A percentile compares a stretch with the other conserved stretches of the same genome.
Conservation (phyloP, 2,329 filamentous ascomycete species). For the Diplodia intermedia region DNA sequence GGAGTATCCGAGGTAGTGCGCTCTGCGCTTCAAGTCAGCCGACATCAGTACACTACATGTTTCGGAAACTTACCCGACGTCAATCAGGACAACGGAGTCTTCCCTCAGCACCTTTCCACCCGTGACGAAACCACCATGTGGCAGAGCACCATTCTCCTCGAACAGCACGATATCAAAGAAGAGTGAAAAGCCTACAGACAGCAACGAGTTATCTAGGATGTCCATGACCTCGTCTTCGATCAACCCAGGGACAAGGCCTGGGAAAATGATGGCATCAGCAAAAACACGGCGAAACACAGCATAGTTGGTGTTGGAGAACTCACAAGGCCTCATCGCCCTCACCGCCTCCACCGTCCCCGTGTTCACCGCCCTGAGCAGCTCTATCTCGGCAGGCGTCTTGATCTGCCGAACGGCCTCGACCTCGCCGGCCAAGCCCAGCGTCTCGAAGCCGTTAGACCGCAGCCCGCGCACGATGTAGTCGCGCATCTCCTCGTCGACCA, state of each 20-base stretch:
- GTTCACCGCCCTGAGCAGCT: constrained; percentile 66
- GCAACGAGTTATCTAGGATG: constrained; percentile 63
- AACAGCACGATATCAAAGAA: constrained; percentile 72
- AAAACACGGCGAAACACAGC: no score
- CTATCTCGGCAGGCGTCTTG: constrained; percentile 64
- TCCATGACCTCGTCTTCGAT: constrained; percentile 65
- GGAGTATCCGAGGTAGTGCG: constrained; percentile 67
- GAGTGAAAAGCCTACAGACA: constrained; percentile 61
- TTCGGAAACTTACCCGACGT: constrained; percentile 53
- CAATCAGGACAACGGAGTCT: constrained; percentile 67
- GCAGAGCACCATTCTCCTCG: constrained; percentile 61
- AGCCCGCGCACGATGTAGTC: constrained; percentile 68
- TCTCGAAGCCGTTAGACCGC: constrained; percentile 60
- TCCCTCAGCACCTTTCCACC: constrained; percentile 58
- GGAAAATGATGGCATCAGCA: constrained; percentile 42
- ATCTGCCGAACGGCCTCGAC: constrained; percentile 66
- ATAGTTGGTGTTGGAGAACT: not conserved
- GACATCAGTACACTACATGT: not conserved
- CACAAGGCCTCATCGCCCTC: constrained; percentile 58
- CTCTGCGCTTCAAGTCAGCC: constrained; percentile 43
- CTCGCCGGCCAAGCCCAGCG: constrained; percentile 60
- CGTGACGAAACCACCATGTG: constrained; percentile 61
- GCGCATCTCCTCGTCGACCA: constrained; percentile 70
- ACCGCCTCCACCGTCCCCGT: constrained; percentile 69
- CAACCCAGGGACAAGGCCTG: constrained; percentile 60